Conservation (phyloP, 768 basidiomycete genomes). For the Royoungia palumana region DNA sequence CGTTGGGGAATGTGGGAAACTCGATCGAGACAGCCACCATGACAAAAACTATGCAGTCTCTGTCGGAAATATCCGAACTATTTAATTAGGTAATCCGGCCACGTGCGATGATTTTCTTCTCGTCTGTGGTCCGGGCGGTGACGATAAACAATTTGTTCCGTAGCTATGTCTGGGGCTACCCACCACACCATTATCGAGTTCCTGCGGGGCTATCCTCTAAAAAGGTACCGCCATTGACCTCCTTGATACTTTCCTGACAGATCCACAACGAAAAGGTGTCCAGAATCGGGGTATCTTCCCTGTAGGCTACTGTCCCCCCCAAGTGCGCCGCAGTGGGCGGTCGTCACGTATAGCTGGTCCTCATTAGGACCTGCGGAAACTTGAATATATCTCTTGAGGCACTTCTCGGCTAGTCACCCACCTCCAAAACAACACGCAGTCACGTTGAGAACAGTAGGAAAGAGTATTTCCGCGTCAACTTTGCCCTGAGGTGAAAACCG, state of each 20-base stretch:
- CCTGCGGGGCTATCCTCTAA: constrained; percentile 13
- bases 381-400: background rate
- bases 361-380: constrained; percentile 46
- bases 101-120: too few relatives aligned
- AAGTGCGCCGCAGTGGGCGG: constrained; percentile 54
- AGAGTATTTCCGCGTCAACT: constrained; percentile 53
- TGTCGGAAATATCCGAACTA: constrained; percentile 33
- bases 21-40: constrained; percentile 44
- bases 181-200: too few relatives aligned
- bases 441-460: constrained; percentile 61
- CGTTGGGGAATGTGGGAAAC: constrained; percentile 36
- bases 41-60: constrained; percentile 47
- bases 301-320: constrained; percentile 47
- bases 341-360: constrained; percentile 58
- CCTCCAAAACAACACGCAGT: constrained; percentile 68
- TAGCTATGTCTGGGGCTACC: too few relatives aligned
- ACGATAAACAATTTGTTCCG: too few relatives aligned
- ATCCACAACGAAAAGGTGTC: constrained; percentile 34
- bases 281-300: constrained; percentile 33
- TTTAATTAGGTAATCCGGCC: too few relatives aligned
- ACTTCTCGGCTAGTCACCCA: constrained; percentile 7
- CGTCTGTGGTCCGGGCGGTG: too few relatives aligned
- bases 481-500: constrained; percentile 53
- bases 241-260: constrained; percentile 27
- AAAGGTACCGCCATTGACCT: constrained; percentile 20